Evolutionary conservation across 2,329 filamentous ascomycete species (phyloP).

Genomic region (Macrophomina phaseolina): DNA sequence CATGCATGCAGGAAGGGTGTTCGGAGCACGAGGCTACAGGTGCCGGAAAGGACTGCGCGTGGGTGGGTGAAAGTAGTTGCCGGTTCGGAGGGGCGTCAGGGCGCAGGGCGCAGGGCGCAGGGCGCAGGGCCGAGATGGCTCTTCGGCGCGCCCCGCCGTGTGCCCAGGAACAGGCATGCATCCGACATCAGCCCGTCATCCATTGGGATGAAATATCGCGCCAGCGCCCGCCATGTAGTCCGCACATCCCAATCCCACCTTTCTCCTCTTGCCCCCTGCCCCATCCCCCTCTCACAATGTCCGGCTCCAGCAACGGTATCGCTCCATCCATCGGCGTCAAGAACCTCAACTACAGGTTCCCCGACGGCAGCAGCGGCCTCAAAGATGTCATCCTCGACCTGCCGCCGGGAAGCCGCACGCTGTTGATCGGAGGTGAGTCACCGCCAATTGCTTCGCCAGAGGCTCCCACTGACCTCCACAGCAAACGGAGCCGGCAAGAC

Average conservation of each 20-base stretch:
- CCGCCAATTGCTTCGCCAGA: not conserved
- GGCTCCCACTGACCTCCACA: slow-evolving; percentile 37
- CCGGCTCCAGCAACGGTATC: slow-evolving; percentile 20
- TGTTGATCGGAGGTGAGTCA: slow-evolving; percentile 79
- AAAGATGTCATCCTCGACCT: slow-evolving; percentile 75
- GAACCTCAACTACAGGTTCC: slow-evolving; percentile 86
- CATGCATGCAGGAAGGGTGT: slow-evolving; percentile 7
- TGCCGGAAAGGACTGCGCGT: not conserved
- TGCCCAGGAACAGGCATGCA: not conserved
- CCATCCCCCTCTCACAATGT: not conserved
- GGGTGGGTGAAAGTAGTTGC: not conserved
- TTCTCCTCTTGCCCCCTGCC: not conserved
- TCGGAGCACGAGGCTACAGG: not conserved
- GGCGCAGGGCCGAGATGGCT: too few relatives aligned
- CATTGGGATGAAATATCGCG: not conserved
- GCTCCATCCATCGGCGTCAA: slow-evolving; percentile 66
- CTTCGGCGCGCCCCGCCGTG: too few relatives aligned
- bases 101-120: not conserved
- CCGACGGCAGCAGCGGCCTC: slow-evolving; percentile 81
- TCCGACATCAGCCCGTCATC: slow-evolving; percentile 14
- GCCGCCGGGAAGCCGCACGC: slow-evolving; percentile 81
- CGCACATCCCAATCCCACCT: not conserved
- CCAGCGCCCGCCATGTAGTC: slow-evolving; percentile 8
- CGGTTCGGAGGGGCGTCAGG: not conserved
- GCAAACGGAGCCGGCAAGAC: slow-evolving; percentile 98